Base-by-base conservation (phyloP, 805 yeast species). In the Brettanomyces naardenensis region DNA sequence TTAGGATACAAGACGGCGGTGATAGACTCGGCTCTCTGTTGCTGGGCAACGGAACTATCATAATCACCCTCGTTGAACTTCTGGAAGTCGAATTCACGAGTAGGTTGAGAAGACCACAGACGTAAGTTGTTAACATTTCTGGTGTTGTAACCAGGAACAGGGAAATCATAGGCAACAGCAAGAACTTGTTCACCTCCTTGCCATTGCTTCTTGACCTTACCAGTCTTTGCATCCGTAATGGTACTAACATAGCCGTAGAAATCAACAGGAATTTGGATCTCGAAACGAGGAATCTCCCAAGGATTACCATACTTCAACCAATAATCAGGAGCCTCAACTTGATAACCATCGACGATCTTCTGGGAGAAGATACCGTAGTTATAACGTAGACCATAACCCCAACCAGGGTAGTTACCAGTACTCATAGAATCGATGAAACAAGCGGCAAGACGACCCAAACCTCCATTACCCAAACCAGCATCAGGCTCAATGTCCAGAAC, bases 361-460 rank as follows among this genome's bases (percentile, higher is more conserved):
- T 88, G 97, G 48, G 87, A 75, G 63, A 88, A 88, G 50, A 88
- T 88, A 59, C 97, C 97, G 56, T 89, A 88, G 61, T 87, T 87
- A 65, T 88, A 88, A 57, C 95, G 80, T 49, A 88, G 66, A 43
- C 97, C 96, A 59, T 88, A 88, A 45, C 97, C 97, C 97, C 97
- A 88, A 36, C 95, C 95, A 14, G 94, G 87, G 59, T 84, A 85
- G 59, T 84, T 79, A 47, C 84, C 81, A 4, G 95, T 78, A 26
- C 92, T 76, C 57, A 88, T 65, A 1, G 95, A 86, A 63, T 89
- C 96, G 34, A 88, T 75, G 56, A 87, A 88, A 62, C 96, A 89
- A 17, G 96, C 95, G 18, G 96, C 96, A 54, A 88, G 69, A 57
- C 97, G 76, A 45, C 97, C 97, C 40, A 88, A 67, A 46, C 97